phyloP scores from a whole-genome alignment of 2,329 filamentous ascomycete genomes.

The Paecilomyces sp. region DNA sequence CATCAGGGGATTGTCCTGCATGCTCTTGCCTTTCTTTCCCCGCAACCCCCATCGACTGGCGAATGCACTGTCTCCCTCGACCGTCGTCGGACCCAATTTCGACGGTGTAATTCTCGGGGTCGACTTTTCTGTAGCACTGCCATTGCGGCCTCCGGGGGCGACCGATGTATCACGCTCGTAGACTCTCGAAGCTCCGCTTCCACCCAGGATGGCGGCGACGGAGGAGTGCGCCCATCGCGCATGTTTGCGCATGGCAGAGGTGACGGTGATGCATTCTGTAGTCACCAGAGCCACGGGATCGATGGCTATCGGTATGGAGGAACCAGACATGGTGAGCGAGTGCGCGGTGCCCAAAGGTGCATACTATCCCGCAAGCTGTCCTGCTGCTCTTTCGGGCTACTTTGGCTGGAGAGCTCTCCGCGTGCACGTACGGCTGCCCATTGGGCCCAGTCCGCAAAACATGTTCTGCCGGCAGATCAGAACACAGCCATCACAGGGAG shows the following conservation, averaged over 20 bases:
- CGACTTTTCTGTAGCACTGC: conserved; percentile 8
- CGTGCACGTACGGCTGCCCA: background rate
- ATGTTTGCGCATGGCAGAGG: conserved; percentile 96
- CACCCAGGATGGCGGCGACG: conserved; percentile 89
- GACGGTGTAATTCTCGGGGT: conserved; percentile 12
- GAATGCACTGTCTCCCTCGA: conserved; percentile 43
- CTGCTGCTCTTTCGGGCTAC: background rate
- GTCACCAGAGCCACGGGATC: conserved; percentile 90
- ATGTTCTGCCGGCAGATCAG: background rate
- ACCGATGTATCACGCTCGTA: conserved; percentile 36
- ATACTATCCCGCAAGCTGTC: conserved; percentile 5
- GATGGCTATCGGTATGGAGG: conserved; percentile 65
- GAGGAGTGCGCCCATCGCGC: conserved; percentile 93
- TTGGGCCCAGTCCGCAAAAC: background rate
- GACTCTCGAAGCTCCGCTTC: conserved; percentile 45
- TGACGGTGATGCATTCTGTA: conserved; percentile 98
- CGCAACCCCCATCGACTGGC: conserved; percentile 86
- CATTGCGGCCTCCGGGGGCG: conserved; percentile 26
- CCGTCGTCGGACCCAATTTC: conserved; percentile 12
- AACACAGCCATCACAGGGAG: background rate
- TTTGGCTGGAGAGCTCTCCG: background rate
- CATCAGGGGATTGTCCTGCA: conserved; percentile 96
- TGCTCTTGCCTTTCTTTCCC: conserved; percentile 92
- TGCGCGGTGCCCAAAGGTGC: conserved; percentile 11
- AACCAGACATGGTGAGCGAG: conserved; percentile 24